Base-by-base conservation (phyloP, 257 asterid genomes). In the Oldenlandia corymbosa region DNA sequence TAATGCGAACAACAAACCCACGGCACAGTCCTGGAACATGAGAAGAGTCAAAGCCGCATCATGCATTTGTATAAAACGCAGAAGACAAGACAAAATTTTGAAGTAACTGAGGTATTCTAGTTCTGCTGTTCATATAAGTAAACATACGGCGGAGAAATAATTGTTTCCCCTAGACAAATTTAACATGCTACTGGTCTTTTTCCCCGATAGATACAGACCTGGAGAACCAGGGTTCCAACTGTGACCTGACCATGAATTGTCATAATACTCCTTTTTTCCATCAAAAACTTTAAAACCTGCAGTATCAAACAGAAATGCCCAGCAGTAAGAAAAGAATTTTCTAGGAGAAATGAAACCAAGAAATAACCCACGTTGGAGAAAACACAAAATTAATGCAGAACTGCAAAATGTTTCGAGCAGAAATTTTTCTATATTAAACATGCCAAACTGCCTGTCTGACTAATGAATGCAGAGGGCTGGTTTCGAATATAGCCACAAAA, bases 1-100 rank as follows among this genome's bases (percentile, higher is more conserved):
- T 78, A 88, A 84, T 56, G 96, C 90, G 75, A 88, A 88, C 60
- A 88, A 78, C 85, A 86, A 81, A 64, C 95, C 95, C 47, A 88
- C 90, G 32, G 90, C 82, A 76, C 96, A 88, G 77, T 88, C 96
- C 96, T 86, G 90, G 69, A 77, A 12, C 8, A 26, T 71, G 66
- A 62, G 62, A 66, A 68, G 51, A 69, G 73, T 69, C 76, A 75
- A 61, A 72, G 32, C 62, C 71, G 20, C 53, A 47, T 50, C 20
- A 49, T 70, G 39, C 73, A 59, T 26, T 27, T 50, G 16, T 51
- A 47, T n/a, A 50, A 56, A 31, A 67, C 58, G 17, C 62, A 52
- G 69, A 51, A 37, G 53, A 20, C 46, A 59, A 31, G 26, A 43
- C 32, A 68, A 67, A 50, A 30, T 12, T 46, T 23, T 27, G 53